phyloP scores from a whole-genome alignment of 1,284 basidiomycete genomes.

The Boletus smithii region DNA sequence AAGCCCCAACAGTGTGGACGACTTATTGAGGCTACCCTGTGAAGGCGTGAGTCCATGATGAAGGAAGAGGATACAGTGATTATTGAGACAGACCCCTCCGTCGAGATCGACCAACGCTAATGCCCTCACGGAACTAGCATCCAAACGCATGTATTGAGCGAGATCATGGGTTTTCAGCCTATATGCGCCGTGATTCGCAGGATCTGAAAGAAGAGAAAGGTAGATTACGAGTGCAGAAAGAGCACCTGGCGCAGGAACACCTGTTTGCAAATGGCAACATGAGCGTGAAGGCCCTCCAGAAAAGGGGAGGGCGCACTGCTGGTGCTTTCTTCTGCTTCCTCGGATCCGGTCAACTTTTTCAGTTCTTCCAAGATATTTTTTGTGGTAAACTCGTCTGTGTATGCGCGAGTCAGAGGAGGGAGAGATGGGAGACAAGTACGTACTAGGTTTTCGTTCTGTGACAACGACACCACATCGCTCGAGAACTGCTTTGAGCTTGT shows the following conservation, averaged over 20 bases:
- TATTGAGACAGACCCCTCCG: constrained; percentile 40
- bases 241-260: constrained; percentile 43
- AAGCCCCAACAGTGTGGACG: constrained; percentile 85
- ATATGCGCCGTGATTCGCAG: constrained; percentile 81
- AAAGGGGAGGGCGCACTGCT: constrained; percentile 9
- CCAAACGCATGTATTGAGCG: constrained; percentile 92
- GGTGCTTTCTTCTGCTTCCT: constrained; percentile 21
- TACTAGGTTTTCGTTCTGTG: constrained; percentile 84
- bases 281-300: constrained; percentile 15
- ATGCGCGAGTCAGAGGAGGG: not conserved
- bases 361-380: constrained; percentile 87
- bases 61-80: constrained; percentile 35
- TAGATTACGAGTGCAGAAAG: constrained; percentile 83
- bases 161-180: constrained; percentile 86
- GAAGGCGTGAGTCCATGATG: constrained; percentile 5
- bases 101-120: constrained; percentile 82
- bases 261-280: constrained; percentile 25
- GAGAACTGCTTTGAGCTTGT: constrained; percentile 79
- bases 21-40: constrained; percentile 59
- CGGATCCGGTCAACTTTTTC: constrained; percentile 54
- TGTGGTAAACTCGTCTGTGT: constrained; percentile 76
- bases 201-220: constrained; percentile 79
- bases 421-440: constrained; percentile 23
- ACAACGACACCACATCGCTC: constrained; percentile 91
- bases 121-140: constrained; percentile 91